These are phyloP conservation scores for Ascochyta lentis DNA, from an alignment of 2,329 filamentous ascomycete species.

Conservation along the genomic window DNA sequence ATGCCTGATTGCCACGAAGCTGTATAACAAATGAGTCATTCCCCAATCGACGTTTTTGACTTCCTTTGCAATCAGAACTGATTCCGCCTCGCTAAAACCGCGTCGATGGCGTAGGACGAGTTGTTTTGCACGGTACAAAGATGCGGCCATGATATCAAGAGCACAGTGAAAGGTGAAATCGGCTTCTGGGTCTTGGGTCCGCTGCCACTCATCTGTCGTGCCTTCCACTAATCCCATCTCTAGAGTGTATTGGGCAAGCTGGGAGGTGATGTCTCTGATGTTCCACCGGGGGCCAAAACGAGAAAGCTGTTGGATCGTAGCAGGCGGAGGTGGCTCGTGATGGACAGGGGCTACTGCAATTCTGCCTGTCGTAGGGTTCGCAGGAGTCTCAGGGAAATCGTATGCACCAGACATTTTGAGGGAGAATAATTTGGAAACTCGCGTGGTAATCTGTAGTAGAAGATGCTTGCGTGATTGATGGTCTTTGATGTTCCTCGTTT, in stretches of 20 bases:
- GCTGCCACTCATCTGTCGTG: conserved; percentile 11
- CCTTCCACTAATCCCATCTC: conserved; percentile 16
- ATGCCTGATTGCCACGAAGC: conserved; percentile 8
- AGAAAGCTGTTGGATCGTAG: conserved; percentile 1
- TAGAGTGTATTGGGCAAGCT: conserved; percentile 7
- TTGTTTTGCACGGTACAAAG: neutral
- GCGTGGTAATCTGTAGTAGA: no score
- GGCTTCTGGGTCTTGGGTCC: conserved; percentile 8
- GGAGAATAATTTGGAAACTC: no score
- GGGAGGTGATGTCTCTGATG: conserved; percentile 1
- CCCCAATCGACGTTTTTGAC: conserved; percentile 5
- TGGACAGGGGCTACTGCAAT: conserved; percentile 7
- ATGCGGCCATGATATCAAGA: conserved; percentile 7
- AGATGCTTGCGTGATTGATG: no score
- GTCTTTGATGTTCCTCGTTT: neutral
- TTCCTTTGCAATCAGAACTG: conserved; percentile 3
- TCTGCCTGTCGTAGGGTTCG: conserved; percentile 1
- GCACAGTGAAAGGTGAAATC: conserved; percentile 13
- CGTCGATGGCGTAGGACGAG: conserved; percentile 3
- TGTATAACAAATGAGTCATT: conserved; percentile 10
- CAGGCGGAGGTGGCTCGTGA: conserved; percentile 6
- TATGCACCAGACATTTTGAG: neutral
- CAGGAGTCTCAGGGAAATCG: conserved; percentile 5
- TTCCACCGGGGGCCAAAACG: conserved; percentile 10
- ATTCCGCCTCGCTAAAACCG: conserved; percentile 6